Conservation (phyloP, 345 rosid genomes). For the Salix brachista region DNA sequence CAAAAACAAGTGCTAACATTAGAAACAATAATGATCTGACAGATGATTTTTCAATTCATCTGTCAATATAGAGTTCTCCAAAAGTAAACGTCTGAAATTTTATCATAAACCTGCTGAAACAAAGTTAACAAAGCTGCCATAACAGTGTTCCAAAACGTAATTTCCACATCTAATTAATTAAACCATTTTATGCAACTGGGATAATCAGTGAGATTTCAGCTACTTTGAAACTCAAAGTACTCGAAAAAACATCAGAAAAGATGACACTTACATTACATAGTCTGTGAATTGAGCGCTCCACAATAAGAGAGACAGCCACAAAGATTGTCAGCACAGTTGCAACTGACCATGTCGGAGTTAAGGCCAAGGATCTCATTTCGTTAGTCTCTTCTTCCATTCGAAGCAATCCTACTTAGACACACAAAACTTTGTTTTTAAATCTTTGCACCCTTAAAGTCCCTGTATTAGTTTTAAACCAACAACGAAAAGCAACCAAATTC, state of each 20-base stretch:
- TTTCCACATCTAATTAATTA: not conserved
- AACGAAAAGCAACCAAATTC: not conserved
- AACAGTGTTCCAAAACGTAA: not conserved
- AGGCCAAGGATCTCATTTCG: constrained; percentile 67
- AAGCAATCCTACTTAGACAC: constrained; percentile 12
- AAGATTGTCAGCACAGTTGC: constrained; percentile 87
- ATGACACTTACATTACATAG: constrained; percentile 58
- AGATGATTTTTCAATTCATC: not conserved
- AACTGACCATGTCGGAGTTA: constrained; percentile 95
- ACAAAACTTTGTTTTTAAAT: constrained; percentile 1
- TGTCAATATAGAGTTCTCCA: not conserved
- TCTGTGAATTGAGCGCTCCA: constrained; percentile 80
- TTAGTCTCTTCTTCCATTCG: constrained; percentile 24
- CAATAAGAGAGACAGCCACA: constrained; percentile 73
- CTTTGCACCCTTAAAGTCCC: not conserved
- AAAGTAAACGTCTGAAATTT: too few relatives aligned
- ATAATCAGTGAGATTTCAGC: not conserved
- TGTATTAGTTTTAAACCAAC: not conserved
- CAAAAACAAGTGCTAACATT: not conserved
- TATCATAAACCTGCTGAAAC: not conserved
- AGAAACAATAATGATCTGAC: not conserved
- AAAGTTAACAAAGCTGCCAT: not conserved
- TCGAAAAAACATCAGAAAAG: not conserved
- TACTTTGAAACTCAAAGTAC: not conserved
- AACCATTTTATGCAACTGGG: not conserved